Percentiles rank a stretch among this genome's conserved stretches.
Conservation (phyloP, 176 grass and related monocot species). For the Avena insularis region DNA sequence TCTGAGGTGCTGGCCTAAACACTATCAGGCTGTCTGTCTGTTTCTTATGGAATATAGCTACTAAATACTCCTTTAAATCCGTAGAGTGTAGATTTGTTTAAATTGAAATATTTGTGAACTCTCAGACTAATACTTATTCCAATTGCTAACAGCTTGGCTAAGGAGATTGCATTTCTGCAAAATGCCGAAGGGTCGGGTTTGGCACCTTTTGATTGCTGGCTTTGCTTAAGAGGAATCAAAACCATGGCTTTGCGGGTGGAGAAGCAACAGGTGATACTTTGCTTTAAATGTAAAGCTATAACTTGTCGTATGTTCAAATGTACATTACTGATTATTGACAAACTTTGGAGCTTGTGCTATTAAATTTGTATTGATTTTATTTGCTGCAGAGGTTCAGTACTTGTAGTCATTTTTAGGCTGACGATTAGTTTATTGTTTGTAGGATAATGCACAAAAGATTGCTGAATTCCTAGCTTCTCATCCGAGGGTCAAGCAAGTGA, state of each 20-base stretch:
- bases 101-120: neutral
- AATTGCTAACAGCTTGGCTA: conserved; percentile 67
- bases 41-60: neutral
- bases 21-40: neutral
- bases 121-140: conserved; percentile 1
- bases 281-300: neutral
- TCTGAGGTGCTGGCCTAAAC: neutral
- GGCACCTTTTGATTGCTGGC: conserved; percentile 92
- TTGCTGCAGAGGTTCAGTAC: neutral
- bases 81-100: neutral
- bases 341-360: neutral
- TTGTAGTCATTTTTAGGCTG: neutral
- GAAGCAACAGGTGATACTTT: conserved; percentile 74
- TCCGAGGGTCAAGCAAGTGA: conserved; percentile 83
- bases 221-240: conserved; percentile 90
- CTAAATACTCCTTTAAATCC: neutral
- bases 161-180: conserved; percentile 94
- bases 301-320: neutral
- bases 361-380: neutral
- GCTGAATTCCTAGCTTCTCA: conserved; percentile 95
- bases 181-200: conserved; percentile 92
- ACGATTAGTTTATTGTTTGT: conserved; percentile 28
- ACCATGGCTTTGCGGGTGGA: conserved; percentile 94
- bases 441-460: conserved; percentile 98
- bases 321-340: neutral